phyloP scores from a whole-genome alignment of 2,329 filamentous ascomycete species.

The Nemania serpens region DNA sequence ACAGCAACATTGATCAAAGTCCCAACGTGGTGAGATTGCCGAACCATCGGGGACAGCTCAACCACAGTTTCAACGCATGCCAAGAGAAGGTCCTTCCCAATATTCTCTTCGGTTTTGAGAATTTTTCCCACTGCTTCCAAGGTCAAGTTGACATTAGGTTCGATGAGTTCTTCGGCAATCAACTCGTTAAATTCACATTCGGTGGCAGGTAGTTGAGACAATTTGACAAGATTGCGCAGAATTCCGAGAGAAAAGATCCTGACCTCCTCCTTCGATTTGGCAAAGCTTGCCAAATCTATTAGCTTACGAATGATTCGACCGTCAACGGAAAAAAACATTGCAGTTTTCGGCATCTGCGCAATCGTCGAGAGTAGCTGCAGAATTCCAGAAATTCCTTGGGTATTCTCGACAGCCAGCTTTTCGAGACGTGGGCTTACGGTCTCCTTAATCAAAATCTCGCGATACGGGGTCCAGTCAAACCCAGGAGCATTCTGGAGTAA shows the following conservation, averaged over 20 bases:
- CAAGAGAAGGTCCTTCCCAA: conserved; percentile 76
- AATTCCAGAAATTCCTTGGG: conserved; percentile 84
- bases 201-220: conserved; percentile 59
- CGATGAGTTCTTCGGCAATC: conserved; percentile 60
- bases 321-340: conserved; percentile 67
- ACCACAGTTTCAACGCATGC: conserved; percentile 79
- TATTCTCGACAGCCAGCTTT: conserved; percentile 81
- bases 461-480: conserved; percentile 74
- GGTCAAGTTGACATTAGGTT: conserved; percentile 62
- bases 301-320: conserved; percentile 71
- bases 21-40: conserved; percentile 70
- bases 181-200: conserved; percentile 62
- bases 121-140: conserved; percentile 71
- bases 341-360: conserved; percentile 69
- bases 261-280: conserved; percentile 83
- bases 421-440: conserved; percentile 77
- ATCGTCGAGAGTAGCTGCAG: conserved; percentile 82
- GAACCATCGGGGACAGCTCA: conserved; percentile 72
- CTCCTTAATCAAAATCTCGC: conserved; percentile 72
- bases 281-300: conserved; percentile 71
- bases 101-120: conserved; percentile 59
- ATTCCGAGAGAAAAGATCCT: conserved; percentile 81
- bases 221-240: conserved; percentile 68
- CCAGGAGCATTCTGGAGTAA: conserved; percentile 75
- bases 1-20: conserved; percentile 79